These are phyloP conservation scores for Xylaria polymorpha DNA, from an alignment of 2,329 filamentous ascomycete genomes.

Conservation along the genomic window DNA sequence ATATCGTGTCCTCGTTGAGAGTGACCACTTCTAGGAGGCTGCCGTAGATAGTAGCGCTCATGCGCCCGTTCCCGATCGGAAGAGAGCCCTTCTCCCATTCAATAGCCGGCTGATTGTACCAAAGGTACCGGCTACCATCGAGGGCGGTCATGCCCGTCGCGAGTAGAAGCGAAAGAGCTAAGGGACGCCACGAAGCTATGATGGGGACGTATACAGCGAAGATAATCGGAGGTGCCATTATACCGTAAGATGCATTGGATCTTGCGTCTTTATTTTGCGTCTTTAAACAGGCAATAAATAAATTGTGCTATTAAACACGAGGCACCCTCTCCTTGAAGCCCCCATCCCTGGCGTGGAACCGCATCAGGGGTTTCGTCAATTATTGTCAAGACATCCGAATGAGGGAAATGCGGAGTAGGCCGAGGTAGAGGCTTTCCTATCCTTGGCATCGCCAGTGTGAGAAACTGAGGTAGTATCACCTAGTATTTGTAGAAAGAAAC, in stretches of 20 bases:
- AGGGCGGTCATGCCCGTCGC: slow-evolving; percentile 8
- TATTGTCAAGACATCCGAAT: slow-evolving; percentile 5
- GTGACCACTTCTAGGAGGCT: slow-evolving; percentile 5
- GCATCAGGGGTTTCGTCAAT: neutral
- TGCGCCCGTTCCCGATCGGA: slow-evolving; percentile 33
- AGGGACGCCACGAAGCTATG: slow-evolving; percentile 12
- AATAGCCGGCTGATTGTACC: slow-evolving; percentile 22
- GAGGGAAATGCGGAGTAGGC: slow-evolving; percentile 9
- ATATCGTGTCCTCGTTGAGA: slow-evolving; percentile 28
- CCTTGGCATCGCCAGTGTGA: neutral
- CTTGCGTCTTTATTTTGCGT: no score
- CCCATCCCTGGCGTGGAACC: neutral
- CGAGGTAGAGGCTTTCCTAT: slow-evolving; percentile 12
- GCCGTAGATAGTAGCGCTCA: slow-evolving; percentile 25
- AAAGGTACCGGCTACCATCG: slow-evolving; percentile 22
- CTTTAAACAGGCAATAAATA: neutral
- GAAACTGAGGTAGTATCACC: neutral
- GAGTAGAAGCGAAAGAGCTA: slow-evolving; percentile 12
- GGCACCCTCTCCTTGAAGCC: neutral
- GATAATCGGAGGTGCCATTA: neutral
- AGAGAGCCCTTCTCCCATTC: slow-evolving; percentile 24
- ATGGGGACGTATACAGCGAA: neutral
- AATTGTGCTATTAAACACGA: neutral
- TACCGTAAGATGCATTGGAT: neutral
- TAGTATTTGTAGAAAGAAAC: slow-evolving; percentile 21